Evolutionary conservation across 306 rosid species (phyloP).

Genomic region (Begonia peltatifolia): DNA sequence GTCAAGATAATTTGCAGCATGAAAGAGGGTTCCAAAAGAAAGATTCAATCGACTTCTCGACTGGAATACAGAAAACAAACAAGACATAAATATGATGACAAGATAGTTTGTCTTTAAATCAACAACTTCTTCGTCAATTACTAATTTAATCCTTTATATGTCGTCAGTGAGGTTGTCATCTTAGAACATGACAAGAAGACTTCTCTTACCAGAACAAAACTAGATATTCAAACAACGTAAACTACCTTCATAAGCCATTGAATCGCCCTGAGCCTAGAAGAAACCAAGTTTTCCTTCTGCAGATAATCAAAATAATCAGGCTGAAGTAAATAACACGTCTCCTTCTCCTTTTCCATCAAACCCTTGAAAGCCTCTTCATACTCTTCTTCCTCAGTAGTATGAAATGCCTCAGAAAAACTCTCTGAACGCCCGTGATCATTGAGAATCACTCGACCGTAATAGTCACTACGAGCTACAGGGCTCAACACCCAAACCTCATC

Average conservation of each 20-base stretch:
- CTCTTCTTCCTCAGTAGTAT: constrained; percentile 12
- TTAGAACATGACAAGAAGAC: too few species aligned
- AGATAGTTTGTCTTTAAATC: background rate
- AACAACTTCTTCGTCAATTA: too few species aligned
- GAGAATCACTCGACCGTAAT: background rate
- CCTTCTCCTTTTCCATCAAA: constrained; percentile 23
- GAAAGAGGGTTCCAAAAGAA: constrained; percentile 29
- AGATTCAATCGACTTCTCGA: constrained; percentile 29
- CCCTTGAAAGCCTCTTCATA: constrained; percentile 13
- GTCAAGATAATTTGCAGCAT: constrained; percentile 40
- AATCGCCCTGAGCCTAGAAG: constrained; percentile 24
- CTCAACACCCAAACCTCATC: constrained; percentile 33
- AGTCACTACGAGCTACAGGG: constrained; percentile 1
- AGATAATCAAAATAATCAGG: constrained; percentile 16
- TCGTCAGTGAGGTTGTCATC: too few species aligned
- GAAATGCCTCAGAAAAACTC: background rate
- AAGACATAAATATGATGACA: background rate
- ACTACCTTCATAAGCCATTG: constrained; percentile 45
- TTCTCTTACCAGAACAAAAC: background rate
- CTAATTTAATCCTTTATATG: too few species aligned
- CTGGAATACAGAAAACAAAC: constrained; percentile 16
- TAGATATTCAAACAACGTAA: background rate
- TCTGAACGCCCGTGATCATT: background rate
- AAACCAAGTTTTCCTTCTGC: constrained; percentile 11
- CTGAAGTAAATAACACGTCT: constrained; percentile 19